Evolutionary conservation across 331 rosid genomes (phyloP), one percentile per base, ranked within the genome.

Genomic region (Quercus tomentella): DNA sequence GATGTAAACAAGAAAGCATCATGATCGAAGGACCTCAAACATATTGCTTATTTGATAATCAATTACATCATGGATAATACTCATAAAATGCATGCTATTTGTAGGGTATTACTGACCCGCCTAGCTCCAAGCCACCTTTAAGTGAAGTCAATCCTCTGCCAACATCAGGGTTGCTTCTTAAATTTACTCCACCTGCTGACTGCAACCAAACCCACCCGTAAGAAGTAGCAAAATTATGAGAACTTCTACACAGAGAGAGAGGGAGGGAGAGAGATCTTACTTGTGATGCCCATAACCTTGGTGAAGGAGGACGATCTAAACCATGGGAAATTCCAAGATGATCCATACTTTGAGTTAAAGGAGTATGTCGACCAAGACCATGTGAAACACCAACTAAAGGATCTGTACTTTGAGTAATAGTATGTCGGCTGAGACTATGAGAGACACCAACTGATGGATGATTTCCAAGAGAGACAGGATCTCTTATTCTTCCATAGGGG

Each of bases 61-160:
- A 74, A 6, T 4, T 73, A 78, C 15, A 73, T 54, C 23, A 55
- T 9, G 26, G 25, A 22, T 6, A 5, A 18, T 56, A 72, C 69
- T 73, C 14, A 56, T 58, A 70, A 45, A 22, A 33, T 52, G 49
- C 30, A 22, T 8, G 35, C 70, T 63, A 49, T 54, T 31, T 72
- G 51, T 60, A 60, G 31, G 31, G 66, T 60, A 26, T 83, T 54
- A 83, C 91, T 74, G 58, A 96, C 99, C 99, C 88, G 85, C 94
- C 91, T 82, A 90, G 91, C 77, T 91, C 93, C 77, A 87, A 70
- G 83, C 98, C 93, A 71, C 93, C 91, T 86, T 85, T 93, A 49
- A 84, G 83, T 75, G 93, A 70, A 73, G 93, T 37, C 73, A 86
- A 76, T 72, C 91, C 94, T 88, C 96, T 86, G 74, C 87, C 82